phyloP scores from a whole-genome alignment of 305 asterid genomes.

The Euphrasia arctica region DNA sequence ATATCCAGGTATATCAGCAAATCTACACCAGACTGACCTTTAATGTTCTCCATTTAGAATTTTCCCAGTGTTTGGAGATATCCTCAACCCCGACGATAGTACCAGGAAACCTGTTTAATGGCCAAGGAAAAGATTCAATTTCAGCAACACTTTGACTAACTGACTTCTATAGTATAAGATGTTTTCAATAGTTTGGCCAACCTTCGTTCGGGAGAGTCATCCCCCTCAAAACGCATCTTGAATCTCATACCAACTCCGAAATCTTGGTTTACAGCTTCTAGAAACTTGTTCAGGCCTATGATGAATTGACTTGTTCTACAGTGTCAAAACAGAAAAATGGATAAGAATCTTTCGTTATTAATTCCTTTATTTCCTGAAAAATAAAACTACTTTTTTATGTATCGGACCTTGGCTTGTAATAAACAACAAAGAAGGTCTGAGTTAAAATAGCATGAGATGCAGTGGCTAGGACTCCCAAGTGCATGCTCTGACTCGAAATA shows the following conservation, averaged over 20 bases:
- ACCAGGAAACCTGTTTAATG: slow-evolving; percentile 69
- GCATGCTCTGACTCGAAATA: slow-evolving; percentile 98
- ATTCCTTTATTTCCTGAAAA: neutral
- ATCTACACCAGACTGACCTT: slow-evolving; percentile 44
- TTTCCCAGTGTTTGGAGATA: slow-evolving; percentile 64
- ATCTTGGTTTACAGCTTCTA: slow-evolving; percentile 62
- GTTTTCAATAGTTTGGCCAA: slow-evolving; percentile 34
- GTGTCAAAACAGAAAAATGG: slow-evolving; percentile 6
- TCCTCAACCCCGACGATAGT: slow-evolving; percentile 87
- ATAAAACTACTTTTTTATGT: neutral
- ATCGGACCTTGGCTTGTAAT: slow-evolving; percentile 87
- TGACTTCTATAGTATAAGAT: slow-evolving; percentile 16
- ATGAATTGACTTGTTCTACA: slow-evolving; percentile 93
- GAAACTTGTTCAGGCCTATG: slow-evolving; percentile 76
- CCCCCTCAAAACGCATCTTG: slow-evolving; percentile 93
- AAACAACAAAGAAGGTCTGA: slow-evolving; percentile 73
- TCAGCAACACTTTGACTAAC: slow-evolving; percentile 4
- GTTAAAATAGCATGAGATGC: slow-evolving; percentile 88
- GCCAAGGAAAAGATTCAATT: slow-evolving; percentile 9
- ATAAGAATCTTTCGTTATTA: neutral
- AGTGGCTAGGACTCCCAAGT: slow-evolving; percentile 94
- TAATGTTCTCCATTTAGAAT: slow-evolving; percentile 86
- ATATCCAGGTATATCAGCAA: slow-evolving; percentile 5
- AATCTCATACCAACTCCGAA: slow-evolving; percentile 90
- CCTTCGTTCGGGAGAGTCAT: slow-evolving; percentile 96